Percentiles rank a stretch among this genome's conserved stretches.
Conservation (phyloP, 2,329 filamentous ascomycete species). For the Exophiala sp. region DNA sequence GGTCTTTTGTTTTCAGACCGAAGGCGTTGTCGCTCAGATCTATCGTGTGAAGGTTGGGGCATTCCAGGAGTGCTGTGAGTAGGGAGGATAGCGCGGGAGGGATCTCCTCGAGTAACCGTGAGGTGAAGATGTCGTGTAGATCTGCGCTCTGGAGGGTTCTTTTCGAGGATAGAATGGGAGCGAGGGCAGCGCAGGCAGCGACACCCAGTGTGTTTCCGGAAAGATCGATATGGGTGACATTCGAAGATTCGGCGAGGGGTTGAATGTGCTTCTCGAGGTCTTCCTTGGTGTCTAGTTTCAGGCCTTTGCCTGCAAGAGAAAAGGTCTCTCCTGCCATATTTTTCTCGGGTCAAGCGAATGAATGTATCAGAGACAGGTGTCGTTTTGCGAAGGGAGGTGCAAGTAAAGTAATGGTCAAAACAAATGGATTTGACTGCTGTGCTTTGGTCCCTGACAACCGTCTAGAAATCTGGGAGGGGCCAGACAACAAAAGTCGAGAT, state of each 20-base stretch:
- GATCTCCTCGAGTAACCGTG: slow-evolving; percentile 87
- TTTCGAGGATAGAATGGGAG: slow-evolving; percentile 78
- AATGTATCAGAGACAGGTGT: no score
- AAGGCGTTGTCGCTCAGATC: slow-evolving; percentile 98
- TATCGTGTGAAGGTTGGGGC: slow-evolving; percentile 82
- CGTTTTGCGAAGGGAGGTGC: no score
- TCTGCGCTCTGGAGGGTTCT: slow-evolving; percentile 78
- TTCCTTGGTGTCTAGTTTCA: slow-evolving; percentile 85
- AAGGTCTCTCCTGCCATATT: slow-evolving; percentile 53
- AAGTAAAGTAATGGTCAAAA: no score
- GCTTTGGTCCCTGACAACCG: no score
- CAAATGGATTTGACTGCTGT: no score
- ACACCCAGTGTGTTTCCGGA: slow-evolving; percentile 91
- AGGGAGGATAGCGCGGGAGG: slow-evolving; percentile 82
- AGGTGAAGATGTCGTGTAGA: slow-evolving; percentile 96
- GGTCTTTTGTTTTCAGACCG: slow-evolving; percentile 89
- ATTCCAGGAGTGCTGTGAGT: slow-evolving; percentile 79
- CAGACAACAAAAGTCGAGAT: no score
- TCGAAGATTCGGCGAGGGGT: slow-evolving; percentile 64
- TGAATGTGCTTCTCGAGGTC: slow-evolving; percentile 84
- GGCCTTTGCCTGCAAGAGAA: slow-evolving; percentile 83
- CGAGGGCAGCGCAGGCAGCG: slow-evolving; percentile 79
- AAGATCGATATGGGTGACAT: slow-evolving; percentile 81
- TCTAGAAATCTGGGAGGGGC: no score
- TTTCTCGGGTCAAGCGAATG: no score